Percentiles rank a stretch among this genome's conserved stretches.
Conservation (phyloP, 1,139 yeast genomes). For the Barnettozyma hawaiiensis region DNA sequence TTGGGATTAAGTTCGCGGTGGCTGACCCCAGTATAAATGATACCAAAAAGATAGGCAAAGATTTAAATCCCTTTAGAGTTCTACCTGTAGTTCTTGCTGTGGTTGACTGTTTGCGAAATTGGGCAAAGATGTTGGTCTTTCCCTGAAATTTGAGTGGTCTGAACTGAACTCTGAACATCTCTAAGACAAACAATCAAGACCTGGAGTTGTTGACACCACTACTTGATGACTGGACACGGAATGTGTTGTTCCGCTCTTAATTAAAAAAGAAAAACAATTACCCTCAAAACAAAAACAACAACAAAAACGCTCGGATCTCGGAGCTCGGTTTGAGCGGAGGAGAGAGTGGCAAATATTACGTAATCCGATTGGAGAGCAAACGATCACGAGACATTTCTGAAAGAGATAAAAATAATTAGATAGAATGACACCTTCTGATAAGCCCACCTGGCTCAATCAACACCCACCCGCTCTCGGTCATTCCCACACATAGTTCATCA, state of each 20-base stretch:
- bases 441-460: neutral
- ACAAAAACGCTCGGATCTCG: too few species aligned
- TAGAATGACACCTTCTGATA: neutral
- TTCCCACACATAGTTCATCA: neutral
- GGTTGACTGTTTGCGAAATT: slow-evolving; percentile 3
- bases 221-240: too few species aligned
- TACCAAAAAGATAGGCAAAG: slow-evolving; percentile 16
- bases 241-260: too few species aligned
- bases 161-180: slow-evolving; percentile 1
- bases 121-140: neutral
- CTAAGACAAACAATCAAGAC: neutral
- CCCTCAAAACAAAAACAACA: too few species aligned
- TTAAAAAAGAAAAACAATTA: too few species aligned
- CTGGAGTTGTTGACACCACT: neutral
- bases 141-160: neutral
- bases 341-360: too few species aligned
- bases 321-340: too few species aligned
- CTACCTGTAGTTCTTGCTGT: neutral
- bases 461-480: neutral
- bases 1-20: slow-evolving; percentile 23
- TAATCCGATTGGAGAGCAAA: neutral
- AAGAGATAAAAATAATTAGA: too few species aligned
- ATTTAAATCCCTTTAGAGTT: slow-evolving; percentile 5
- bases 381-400: neutral
- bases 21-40: slow-evolving; percentile 25